phyloP scores from a whole-genome alignment of 495 filamentous ascomycete genomes.

The Darksidea phi region DNA sequence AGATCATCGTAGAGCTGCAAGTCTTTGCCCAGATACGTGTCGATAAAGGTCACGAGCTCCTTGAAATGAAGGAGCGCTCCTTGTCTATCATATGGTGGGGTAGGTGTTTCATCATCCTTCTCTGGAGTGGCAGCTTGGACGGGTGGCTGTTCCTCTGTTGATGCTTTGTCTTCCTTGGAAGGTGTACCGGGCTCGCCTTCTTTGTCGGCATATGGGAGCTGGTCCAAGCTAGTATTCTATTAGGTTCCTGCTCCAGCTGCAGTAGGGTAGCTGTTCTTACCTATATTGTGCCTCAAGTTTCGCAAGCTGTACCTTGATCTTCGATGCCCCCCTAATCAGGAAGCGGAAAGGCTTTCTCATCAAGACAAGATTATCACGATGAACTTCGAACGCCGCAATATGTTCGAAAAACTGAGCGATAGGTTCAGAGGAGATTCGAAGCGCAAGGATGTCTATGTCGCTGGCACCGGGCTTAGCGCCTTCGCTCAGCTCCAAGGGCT shows the following conservation, averaged over 20 bases:
- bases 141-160: no score
- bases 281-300: neutral
- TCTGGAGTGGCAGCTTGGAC: neutral
- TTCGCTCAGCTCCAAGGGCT: neutral
- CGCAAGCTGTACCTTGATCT: neutral
- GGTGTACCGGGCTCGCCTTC: no score
- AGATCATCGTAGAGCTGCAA: neutral
- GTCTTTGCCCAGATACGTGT: neutral
- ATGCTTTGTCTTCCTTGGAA: no score
- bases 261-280: no score
- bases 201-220: no score
- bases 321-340: neutral
- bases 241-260: no score
- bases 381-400: neutral
- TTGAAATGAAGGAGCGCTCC: neutral
- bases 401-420: neutral
- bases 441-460: neutral
- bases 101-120: neutral
- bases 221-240: no score
- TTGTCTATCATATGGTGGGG: neutral
- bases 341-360: neutral
- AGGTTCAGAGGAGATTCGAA: neutral
- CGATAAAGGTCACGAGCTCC: neutral
- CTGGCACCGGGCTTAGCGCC: neutral
- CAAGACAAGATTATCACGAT: neutral